Evolutionary conservation across 495 filamentous ascomycete genomes (phyloP).

Genomic region (Geoglossum glabrum): DNA sequence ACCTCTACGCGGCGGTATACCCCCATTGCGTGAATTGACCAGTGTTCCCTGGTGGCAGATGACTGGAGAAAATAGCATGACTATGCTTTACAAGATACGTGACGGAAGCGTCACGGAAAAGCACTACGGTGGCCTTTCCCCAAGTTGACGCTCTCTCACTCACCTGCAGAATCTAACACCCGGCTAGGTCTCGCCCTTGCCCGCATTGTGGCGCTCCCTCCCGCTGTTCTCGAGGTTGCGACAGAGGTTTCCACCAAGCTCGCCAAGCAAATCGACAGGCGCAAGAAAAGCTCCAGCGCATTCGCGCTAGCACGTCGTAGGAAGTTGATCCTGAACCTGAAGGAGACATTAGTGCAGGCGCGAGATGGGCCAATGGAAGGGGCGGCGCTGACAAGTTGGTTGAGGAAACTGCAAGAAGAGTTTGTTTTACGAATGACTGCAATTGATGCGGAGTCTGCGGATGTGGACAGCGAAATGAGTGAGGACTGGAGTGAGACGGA

Average conservation of each 20-base stretch:
- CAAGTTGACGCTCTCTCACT: not conserved
- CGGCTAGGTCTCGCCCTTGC: slow-evolving; percentile 43
- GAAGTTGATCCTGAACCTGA: slow-evolving; percentile 52
- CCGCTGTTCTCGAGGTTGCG: slow-evolving; percentile 43
- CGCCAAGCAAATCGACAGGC: slow-evolving; percentile 28
- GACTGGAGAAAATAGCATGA: slow-evolving; percentile 31
- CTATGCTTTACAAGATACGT: slow-evolving; percentile 66
- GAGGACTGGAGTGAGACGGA: slow-evolving; percentile 1
- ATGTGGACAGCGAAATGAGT: not conserved
- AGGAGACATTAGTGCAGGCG: slow-evolving; percentile 56
- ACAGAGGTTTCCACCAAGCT: slow-evolving; percentile 40
- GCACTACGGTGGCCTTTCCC: slow-evolving; percentile 37
- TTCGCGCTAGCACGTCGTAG: slow-evolving; percentile 38
- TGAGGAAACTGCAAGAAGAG: slow-evolving; percentile 52
- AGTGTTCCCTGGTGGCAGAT: slow-evolving; percentile 8
- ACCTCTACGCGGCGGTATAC: not conserved
- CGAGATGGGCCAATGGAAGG: slow-evolving; percentile 47
- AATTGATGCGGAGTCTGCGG: slow-evolving; percentile 23
- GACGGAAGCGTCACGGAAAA: slow-evolving; percentile 48
- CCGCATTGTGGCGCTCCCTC: slow-evolving; percentile 51
- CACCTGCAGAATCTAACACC: not conserved
- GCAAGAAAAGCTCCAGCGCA: slow-evolving; percentile 34
- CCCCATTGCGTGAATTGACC: not conserved
- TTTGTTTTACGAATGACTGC: slow-evolving; percentile 54
- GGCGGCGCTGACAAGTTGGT: slow-evolving; percentile 36